These are phyloP conservation scores for Leonotis leonurus DNA, from an alignment of 257 asterid genomes.

Conservation along the genomic window DNA sequence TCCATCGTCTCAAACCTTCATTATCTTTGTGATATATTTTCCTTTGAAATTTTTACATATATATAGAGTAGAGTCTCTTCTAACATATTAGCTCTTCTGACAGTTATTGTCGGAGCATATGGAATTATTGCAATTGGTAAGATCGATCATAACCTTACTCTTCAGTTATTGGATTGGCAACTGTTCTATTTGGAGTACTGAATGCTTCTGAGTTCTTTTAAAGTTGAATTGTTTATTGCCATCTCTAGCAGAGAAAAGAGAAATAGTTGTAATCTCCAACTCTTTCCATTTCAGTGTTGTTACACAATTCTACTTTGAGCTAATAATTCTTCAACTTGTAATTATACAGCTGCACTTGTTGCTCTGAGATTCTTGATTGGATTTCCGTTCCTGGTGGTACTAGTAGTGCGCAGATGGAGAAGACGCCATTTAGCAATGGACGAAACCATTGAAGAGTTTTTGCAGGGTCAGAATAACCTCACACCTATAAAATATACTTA, in stretches of 20 bases:
- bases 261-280: too few species aligned
- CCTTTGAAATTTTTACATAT: not conserved
- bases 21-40: slow-evolving; percentile 7
- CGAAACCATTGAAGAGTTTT: slow-evolving; percentile 33
- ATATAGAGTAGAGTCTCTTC: slow-evolving; percentile 1
- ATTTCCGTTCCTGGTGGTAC: slow-evolving; percentile 27
- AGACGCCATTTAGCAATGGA: slow-evolving; percentile 34
- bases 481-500: slow-evolving; percentile 43
- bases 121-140: slow-evolving; percentile 26
- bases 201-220: not conserved
- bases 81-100: slow-evolving; percentile 8
- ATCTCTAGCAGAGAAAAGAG: too few species aligned
- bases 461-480: slow-evolving; percentile 34
- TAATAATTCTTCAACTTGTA: not conserved
- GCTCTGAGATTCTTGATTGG: slow-evolving; percentile 31
- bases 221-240: too few species aligned
- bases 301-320: not conserved
- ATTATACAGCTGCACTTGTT: slow-evolving; percentile 23
- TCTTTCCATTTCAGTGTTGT: too few species aligned
- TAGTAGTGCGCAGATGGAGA: slow-evolving; percentile 33
- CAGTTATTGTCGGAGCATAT: slow-evolving; percentile 17
- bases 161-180: not conserved
- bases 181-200: not conserved
- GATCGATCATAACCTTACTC: not conserved
- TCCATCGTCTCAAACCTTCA: slow-evolving; percentile 11